Percentiles rank a stretch among this genome's conserved stretches.
These are phyloP conservation scores for Saccharata proteae DNA, from an alignment of 2,329 filamentous ascomycete genomes.

Conservation along the genomic window DNA sequence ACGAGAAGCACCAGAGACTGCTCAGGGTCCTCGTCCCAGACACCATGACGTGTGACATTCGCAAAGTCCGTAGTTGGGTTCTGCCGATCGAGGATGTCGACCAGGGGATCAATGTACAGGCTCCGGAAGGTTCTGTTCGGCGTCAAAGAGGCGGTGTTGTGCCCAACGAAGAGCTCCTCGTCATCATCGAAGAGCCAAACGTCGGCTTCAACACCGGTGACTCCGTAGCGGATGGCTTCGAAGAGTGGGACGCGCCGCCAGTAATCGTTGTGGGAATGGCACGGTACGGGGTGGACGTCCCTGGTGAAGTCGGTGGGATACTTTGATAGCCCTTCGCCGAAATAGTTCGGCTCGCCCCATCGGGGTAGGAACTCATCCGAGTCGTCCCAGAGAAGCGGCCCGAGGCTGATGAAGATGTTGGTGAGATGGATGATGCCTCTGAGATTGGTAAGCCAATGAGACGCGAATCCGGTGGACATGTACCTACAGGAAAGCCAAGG, in stretches of 20 bases:
- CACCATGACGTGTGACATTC: too few species aligned
- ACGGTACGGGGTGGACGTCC: conserved; percentile 37
- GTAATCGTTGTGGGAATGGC: conserved; percentile 49
- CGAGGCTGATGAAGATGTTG: conserved; percentile 25
- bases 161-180: conserved; percentile 44
- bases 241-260: conserved; percentile 43
- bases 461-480: too few species aligned
- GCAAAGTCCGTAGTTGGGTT: conserved; percentile 23
- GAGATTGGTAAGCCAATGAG: conserved; percentile 1
- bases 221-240: conserved; percentile 43
- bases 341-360: conserved; percentile 30
- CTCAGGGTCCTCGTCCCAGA: conserved; percentile 38
- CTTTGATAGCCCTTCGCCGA: conserved; percentile 19
- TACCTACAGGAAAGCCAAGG: not conserved
- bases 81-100: conserved; percentile 36
- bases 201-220: conserved; percentile 45
- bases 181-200: conserved; percentile 37
- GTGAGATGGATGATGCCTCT: conserved; percentile 32
- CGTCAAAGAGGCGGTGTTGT: conserved; percentile 36
- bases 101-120: conserved; percentile 42
- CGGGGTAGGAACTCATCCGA: conserved; percentile 21
- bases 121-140: conserved; percentile 35
- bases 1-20: conserved; percentile 41
- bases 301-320: conserved; percentile 37
- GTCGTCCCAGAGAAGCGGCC: conserved; percentile 25